A percentile compares a stretch with the other conserved stretches of the same genome.
Conservation (phyloP, 2,329 filamentous ascomycete species). For the Fusarium sp. region DNA sequence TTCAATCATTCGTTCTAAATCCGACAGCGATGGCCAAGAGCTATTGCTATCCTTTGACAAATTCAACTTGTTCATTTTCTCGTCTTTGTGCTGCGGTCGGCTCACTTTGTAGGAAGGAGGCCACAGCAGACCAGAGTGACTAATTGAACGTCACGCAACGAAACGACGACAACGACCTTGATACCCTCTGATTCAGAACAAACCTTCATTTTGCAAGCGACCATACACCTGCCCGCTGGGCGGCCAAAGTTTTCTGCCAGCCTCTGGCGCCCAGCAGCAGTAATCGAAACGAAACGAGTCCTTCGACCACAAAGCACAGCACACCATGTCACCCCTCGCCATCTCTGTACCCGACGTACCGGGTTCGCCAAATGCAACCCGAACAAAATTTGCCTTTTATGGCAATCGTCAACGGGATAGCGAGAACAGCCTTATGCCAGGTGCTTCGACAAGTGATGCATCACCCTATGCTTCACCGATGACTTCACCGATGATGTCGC, state of each 20-base stretch:
- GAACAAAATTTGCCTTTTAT: slow-evolving; percentile 41
- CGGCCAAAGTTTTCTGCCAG: slow-evolving; percentile 41
- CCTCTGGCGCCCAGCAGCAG: slow-evolving; percentile 44
- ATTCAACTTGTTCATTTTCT: slow-evolving; percentile 24
- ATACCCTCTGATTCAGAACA: slow-evolving; percentile 33
- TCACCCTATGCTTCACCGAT: slow-evolving; percentile 45
- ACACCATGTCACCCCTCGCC: slow-evolving; percentile 40
- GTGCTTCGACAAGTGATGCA: slow-evolving; percentile 35
- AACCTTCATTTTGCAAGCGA: slow-evolving; percentile 19
- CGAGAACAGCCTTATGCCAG: slow-evolving; percentile 38
- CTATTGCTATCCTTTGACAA: slow-evolving; percentile 30
- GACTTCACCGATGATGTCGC: slow-evolving; percentile 38
- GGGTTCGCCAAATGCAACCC: slow-evolving; percentile 38
- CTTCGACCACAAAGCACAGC: slow-evolving; percentile 18
- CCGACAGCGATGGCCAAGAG: slow-evolving; percentile 46
- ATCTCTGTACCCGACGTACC: slow-evolving; percentile 39
- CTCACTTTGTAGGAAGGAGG: slow-evolving; percentile 36
- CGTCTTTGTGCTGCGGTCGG: slow-evolving; percentile 35
- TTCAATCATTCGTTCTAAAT: slow-evolving; percentile 33
- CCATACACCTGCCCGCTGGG: slow-evolving; percentile 34
- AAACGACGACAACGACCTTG: slow-evolving; percentile 32
- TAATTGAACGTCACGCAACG: slow-evolving; percentile 36
- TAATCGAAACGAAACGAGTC: slow-evolving; percentile 18
- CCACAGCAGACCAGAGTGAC: slow-evolving; percentile 33
- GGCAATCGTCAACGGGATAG: slow-evolving; percentile 39